These are phyloP conservation scores for Acarospora socialis DNA, from an alignment of 2,329 filamentous ascomycete genomes.

Conservation along the genomic window DNA sequence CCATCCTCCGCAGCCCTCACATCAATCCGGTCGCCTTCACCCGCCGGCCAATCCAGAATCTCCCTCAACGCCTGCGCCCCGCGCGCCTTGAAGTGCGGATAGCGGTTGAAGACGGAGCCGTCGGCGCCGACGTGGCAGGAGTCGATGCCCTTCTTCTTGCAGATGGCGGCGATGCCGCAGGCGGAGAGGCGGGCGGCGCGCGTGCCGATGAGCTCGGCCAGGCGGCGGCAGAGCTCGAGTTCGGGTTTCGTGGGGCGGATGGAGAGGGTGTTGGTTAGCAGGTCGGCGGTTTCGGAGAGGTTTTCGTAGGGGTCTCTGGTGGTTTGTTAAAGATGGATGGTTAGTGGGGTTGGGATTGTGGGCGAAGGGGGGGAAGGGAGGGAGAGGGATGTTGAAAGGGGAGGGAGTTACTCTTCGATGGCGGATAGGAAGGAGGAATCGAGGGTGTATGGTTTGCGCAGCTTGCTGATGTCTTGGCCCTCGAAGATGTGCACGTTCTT, in stretches of 20 bases:
- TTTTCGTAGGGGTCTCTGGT: conserved; percentile 95
- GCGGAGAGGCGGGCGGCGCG: conserved; percentile 84
- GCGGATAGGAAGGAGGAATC: conserved; percentile 87
- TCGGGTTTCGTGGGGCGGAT: conserved; percentile 61
- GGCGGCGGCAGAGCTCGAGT: conserved; percentile 74
- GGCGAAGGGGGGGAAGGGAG: neutral
- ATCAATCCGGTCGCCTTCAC: conserved; percentile 75
- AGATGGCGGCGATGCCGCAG: conserved; percentile 90
- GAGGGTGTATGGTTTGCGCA: conserved; percentile 76
- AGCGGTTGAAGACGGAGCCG: conserved; percentile 97
- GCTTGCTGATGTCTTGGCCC: conserved; percentile 61
- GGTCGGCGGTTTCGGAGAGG: conserved; percentile 70
- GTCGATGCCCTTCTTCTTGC: conserved; percentile 85
- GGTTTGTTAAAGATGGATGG: conserved; percentile 32
- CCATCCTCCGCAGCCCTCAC: conserved; percentile 87
- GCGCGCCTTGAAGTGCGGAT: conserved; percentile 91
- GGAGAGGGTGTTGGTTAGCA: conserved; percentile 63
- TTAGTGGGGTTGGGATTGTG: neutral
- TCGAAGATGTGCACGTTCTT: conserved; percentile 64
- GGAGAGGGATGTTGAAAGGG: no score
- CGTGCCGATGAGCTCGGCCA: conserved; percentile 88
- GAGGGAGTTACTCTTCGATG: conserved; percentile 74
- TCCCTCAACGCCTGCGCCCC: conserved; percentile 81
- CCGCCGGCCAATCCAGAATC: conserved; percentile 84
- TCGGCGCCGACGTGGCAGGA: conserved; percentile 91